These are phyloP conservation scores for Picea glauca DNA, from an alignment of 75 land plant species.

Conservation along the genomic window DNA sequence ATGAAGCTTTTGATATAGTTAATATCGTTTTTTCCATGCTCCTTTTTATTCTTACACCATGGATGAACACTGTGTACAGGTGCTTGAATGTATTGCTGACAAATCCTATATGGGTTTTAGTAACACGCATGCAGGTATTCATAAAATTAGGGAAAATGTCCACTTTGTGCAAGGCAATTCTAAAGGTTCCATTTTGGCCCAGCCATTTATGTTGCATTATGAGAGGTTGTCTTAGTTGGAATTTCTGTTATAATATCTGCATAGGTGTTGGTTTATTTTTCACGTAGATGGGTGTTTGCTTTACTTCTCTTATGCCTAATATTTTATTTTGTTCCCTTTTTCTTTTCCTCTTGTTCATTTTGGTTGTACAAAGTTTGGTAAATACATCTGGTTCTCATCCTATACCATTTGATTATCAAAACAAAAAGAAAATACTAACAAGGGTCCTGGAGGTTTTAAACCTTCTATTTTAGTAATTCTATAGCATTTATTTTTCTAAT, in stretches of 20 bases:
- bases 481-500: neutral
- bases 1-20: neutral
- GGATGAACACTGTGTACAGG: conserved; percentile 19
- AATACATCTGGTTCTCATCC: too few species aligned
- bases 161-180: neutral
- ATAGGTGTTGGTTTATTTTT: neutral
- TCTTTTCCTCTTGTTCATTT: neutral
- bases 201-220: neutral
- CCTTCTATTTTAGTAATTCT: neutral
- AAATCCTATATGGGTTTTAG: conserved; percentile 72
- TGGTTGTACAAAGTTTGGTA: too few species aligned
- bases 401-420: too few species aligned
- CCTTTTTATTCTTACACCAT: neutral
- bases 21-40: neutral
- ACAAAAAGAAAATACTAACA: neutral
- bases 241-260: neutral
- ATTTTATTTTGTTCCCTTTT: neutral
- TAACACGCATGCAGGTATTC: conserved; percentile 70
- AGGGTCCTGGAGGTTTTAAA: neutral
- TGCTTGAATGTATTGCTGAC: conserved; percentile 62
- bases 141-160: neutral
- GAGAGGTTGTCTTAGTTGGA: neutral
- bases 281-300: neutral
- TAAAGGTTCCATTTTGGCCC: neutral
- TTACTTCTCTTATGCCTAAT: neutral